Base-by-base conservation (phyloP, 2,329 filamentous ascomycete genomes). In the Fusarium chuoi region DNA sequence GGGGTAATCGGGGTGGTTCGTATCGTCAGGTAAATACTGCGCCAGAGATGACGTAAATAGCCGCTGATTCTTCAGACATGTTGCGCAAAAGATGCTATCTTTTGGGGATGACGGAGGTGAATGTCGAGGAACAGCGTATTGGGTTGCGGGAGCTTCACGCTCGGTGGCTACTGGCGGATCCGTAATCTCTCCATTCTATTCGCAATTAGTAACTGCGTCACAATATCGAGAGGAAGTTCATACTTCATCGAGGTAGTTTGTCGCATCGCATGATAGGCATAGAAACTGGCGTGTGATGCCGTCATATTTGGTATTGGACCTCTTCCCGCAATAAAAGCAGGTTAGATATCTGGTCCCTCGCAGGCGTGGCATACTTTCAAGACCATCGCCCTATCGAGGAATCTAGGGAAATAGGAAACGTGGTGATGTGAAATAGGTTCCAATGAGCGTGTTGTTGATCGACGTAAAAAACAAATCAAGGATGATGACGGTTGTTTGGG, bases 211-310 rank as follows among this genome's bases (percentile, higher is more conserved):
- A 38, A 36, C 7, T 36, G 17, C 30, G 20, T 22, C 14, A 22
- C 22, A 8, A 4, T 7, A 10, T 2, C 2, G 1, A 3, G 13
- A 4, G 1, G 1, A 28, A 26, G 17, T 46, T 35, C 70, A 28
- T 84, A 96, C 95, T 85, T 96, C 88, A 81, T 99, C 96, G 38
- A 98, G 86, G 84, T 94, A 93, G 82, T 98, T 99, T 67, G 92
- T 91, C 24, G 95, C 93, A 78, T 96, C 93, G 85, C 96, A 99
- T 70, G 89, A 85, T 26, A 88, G 84, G 83, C 95, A 98, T 51
- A 91, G 86, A 83, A 95, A 98, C 78, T 90, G 88, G 80, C 86
- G 87, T 64, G 90, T 86, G 59, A 81, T 79, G 36, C 89, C 88
- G 76, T 90, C 88, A 77, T 89, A 91, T 73, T 83, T 85, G 63